Evolutionary conservation across 2,329 filamentous ascomycete species (phyloP).

Genomic region (Aspergillus novoparasiticus): DNA sequence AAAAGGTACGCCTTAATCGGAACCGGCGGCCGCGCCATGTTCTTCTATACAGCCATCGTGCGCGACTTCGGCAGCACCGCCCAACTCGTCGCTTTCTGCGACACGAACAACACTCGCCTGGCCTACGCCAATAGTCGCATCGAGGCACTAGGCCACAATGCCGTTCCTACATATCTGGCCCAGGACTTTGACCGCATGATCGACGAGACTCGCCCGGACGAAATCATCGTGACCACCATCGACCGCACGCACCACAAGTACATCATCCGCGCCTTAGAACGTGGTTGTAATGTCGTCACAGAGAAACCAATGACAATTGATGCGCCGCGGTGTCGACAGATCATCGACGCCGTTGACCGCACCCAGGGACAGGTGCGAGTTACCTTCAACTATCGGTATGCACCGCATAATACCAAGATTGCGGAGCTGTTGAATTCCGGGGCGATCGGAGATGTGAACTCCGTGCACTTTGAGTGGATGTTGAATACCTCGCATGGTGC

Average conservation of each 20-base stretch:
- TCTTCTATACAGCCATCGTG: slow-evolving; percentile 63
- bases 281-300: slow-evolving; percentile 63
- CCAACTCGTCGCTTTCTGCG: slow-evolving; percentile 59
- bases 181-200: slow-evolving; percentile 61
- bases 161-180: slow-evolving; percentile 58
- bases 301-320: slow-evolving; percentile 70
- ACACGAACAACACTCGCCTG: slow-evolving; percentile 63
- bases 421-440: slow-evolving; percentile 57
- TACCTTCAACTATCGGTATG: slow-evolving; percentile 67
- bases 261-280: slow-evolving; percentile 61
- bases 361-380: slow-evolving; percentile 57
- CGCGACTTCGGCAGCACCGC: slow-evolving; percentile 55
- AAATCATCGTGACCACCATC: slow-evolving; percentile 65
- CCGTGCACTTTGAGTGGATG: slow-evolving; percentile 66
- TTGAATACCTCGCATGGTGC: slow-evolving; percentile 64
- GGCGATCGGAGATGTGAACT: slow-evolving; percentile 59
- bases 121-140: slow-evolving; percentile 53
- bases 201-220: slow-evolving; percentile 58
- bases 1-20: slow-evolving; percentile 46
- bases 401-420: slow-evolving; percentile 65
- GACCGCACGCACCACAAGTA: slow-evolving; percentile 65
- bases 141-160: slow-evolving; percentile 46
- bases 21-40: slow-evolving; percentile 60
- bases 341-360: slow-evolving; percentile 57
- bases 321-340: slow-evolving; percentile 55